These are phyloP conservation scores for Elongisporangium prolatum DNA, from an alignment of 352 stramenopile species.

Conservation along the genomic window DNA sequence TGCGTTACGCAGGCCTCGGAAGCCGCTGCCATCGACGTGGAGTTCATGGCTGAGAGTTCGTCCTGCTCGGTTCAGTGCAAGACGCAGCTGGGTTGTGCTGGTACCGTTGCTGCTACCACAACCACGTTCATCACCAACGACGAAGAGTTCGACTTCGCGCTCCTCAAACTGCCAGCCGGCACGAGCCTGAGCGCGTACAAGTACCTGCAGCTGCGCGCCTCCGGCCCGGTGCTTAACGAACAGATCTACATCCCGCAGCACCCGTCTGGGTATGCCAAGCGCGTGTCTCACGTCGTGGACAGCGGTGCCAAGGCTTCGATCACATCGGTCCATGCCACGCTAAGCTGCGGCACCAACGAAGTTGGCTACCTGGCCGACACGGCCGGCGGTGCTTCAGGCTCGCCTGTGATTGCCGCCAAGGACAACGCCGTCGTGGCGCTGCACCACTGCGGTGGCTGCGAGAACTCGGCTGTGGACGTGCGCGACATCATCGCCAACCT, in stretches of 20 bases:
- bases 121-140: slow-evolving; percentile 59
- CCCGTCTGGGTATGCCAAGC: slow-evolving; percentile 51
- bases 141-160: slow-evolving; percentile 39
- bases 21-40: slow-evolving; percentile 20
- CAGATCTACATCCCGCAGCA: slow-evolving; percentile 75
- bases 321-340: slow-evolving; percentile 28
- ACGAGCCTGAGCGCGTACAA: slow-evolving; percentile 41
- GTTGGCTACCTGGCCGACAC: slow-evolving; percentile 77
- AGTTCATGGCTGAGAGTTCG: slow-evolving; percentile 52
- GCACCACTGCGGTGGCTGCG: slow-evolving; percentile 71
- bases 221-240: slow-evolving; percentile 36
- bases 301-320: slow-evolving; percentile 23
- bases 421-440: slow-evolving; percentile 72
- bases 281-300: slow-evolving; percentile 20
- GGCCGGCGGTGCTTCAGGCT: slow-evolving; percentile 62
- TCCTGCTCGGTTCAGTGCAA: slow-evolving; percentile 36
- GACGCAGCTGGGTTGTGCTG: slow-evolving; percentile 42
- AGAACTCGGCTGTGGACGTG: slow-evolving; percentile 58
- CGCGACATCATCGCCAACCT: slow-evolving; percentile 46
- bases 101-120: slow-evolving; percentile 23
- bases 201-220: slow-evolving; percentile 57
- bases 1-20: slow-evolving; percentile 40
- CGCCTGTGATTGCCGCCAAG: slow-evolving; percentile 41
- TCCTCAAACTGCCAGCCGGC: slow-evolving; percentile 43
- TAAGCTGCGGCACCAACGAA: slow-evolving; percentile 41